phyloP scores from a whole-genome alignment of 1,139 yeast genomes.

The Saccharomyces uvarum region DNA sequence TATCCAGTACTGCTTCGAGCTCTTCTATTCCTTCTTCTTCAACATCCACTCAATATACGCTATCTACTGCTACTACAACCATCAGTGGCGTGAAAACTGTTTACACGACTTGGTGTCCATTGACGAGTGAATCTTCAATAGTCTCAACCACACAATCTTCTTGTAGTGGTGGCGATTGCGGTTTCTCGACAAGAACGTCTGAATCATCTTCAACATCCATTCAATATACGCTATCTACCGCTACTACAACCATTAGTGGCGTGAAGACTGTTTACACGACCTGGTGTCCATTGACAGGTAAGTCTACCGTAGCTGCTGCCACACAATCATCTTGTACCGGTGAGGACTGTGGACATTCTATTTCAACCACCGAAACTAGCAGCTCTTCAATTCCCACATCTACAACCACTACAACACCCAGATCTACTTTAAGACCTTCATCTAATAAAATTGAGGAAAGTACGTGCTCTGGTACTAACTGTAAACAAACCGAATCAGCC shows the following conservation, averaged over 20 bases:
- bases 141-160: background rate
- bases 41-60: background rate
- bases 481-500: background rate
- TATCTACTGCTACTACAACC: conserved; percentile 2
- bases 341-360: background rate
- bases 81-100: conserved; percentile 8
- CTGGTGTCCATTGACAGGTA: conserved; percentile 35
- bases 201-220: background rate
- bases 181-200: background rate
- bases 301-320: background rate
- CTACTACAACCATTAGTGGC: background rate
- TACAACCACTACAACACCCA: background rate
- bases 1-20: background rate
- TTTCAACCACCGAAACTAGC: background rate
- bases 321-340: background rate
- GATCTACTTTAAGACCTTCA: background rate
- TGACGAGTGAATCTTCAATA: conserved; percentile 15
- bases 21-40: background rate
- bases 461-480: background rate
- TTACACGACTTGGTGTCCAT: conserved; percentile 39
- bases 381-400: background rate
- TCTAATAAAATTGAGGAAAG: background rate
- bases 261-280: conserved; percentile 30
- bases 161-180: background rate
- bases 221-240: background rate